A percentile compares a stretch with the other conserved stretches of the same genome.
phyloP scores from a whole-genome alignment of 78 protist species.

The slime mould (Dictyostelium discoideum) region dicty_2.7 NC_007089.4:4224001-4224500 shows the following conservation, averaged over 20 bases:
- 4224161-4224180: conserved; percentile 10
- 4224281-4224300: conserved; percentile 67
- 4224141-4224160: conserved; percentile 40
- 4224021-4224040: conserved; percentile 31
- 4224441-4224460: conserved; percentile 78
- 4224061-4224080: conserved; percentile 39
- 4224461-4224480: conserved; percentile 68
- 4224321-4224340: conserved; percentile 77
- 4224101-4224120: conserved; percentile 63
- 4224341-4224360: conserved; percentile 33
- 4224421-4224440: conserved; percentile 80
- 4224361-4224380: conserved; percentile 36
- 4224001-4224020: conserved; percentile 63
- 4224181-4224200: conserved; percentile 72
- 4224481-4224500: conserved; percentile 58
- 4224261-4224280: conserved; percentile 67
- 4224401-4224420: conserved; percentile 66
- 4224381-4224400: conserved; percentile 75
- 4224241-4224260: conserved; percentile 71
- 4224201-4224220: conserved; percentile 54
- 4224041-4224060: conserved; percentile 46
- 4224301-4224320: conserved; percentile 80
- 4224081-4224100: conserved; percentile 66
- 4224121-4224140: conserved; percentile 69
- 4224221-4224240: conserved; percentile 53